phyloP scores from a whole-genome alignment of 2,329 filamentous ascomycete species.

The Aspergillus glaucus region DNA sequence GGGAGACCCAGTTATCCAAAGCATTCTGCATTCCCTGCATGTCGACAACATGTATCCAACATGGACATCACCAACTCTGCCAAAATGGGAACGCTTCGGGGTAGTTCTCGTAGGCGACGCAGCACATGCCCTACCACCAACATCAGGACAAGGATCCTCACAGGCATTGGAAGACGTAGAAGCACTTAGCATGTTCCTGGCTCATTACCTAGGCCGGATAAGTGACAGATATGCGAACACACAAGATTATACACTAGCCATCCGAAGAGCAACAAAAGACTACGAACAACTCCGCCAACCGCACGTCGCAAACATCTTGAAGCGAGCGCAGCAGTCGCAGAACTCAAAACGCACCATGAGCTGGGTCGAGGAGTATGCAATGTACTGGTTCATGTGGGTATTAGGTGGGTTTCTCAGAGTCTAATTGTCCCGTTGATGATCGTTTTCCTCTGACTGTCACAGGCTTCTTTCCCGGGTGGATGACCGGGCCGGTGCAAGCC shows the following conservation, averaged over 20 bases:
- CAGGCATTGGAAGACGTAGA: constrained; percentile 53
- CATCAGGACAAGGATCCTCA: constrained; percentile 49
- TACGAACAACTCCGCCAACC: constrained; percentile 32
- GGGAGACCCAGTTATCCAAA: constrained; percentile 41
- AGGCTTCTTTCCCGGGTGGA: constrained; percentile 19
- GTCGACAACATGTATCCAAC: constrained; percentile 44
- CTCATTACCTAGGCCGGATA: constrained; percentile 19
- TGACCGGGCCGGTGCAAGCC: constrained; percentile 9
- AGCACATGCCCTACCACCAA: constrained; percentile 51
- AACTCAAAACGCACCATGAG: constrained; percentile 29
- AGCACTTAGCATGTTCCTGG: constrained; percentile 39
- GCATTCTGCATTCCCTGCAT: constrained; percentile 33
- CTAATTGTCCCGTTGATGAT: neutral
- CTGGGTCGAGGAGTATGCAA: constrained; percentile 29
- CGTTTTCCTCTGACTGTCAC: constrained; percentile 2
- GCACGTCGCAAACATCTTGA: constrained; percentile 27
- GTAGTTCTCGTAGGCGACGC: constrained; percentile 53
- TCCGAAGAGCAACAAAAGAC: constrained; percentile 23
- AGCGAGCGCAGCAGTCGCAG: constrained; percentile 27
- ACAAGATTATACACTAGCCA: constrained; percentile 10
- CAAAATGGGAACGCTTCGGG: constrained; percentile 42
- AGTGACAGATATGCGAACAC: constrained; percentile 2
- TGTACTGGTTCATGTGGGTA: constrained; percentile 34
- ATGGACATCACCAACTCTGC: constrained; percentile 44
- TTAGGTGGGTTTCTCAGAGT: constrained; percentile 19